phyloP scores from a whole-genome alignment of 306 rosid species.

The Vigna angularis region DNA sequence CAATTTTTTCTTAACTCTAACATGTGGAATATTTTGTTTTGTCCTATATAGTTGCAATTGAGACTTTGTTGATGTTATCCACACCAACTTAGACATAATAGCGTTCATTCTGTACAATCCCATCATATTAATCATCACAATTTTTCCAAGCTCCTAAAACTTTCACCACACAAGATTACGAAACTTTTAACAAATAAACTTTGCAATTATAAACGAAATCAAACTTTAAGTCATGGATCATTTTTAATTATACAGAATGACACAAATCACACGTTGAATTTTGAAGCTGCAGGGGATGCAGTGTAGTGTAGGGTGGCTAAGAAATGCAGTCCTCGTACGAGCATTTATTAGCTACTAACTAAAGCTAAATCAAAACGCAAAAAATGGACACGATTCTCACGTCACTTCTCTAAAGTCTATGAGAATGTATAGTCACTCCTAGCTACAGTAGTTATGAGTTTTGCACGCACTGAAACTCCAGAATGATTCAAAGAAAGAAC shows the following conservation, averaged over 20 bases:
- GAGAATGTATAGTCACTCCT: conserved; percentile 52
- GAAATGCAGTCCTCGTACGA: conserved; percentile 41
- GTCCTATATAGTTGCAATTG: background rate
- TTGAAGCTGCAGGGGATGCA: background rate
- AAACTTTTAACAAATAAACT: background rate
- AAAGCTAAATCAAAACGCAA: conserved; percentile 36
- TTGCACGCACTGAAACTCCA: conserved; percentile 29
- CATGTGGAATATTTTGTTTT: background rate
- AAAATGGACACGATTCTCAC: conserved; percentile 43
- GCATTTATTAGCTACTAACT: conserved; percentile 28
- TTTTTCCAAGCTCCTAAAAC: background rate
- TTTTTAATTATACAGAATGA: background rate
- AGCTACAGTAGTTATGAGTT: conserved; percentile 31
- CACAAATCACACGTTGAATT: background rate
- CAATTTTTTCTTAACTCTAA: background rate
- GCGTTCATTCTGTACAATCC: background rate
- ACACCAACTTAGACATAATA: conserved; percentile 4
- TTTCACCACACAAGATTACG: background rate
- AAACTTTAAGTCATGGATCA: background rate
- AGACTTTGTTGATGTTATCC: background rate
- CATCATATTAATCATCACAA: background rate
- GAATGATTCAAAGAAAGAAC: background rate
- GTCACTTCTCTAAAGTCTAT: conserved; percentile 50
- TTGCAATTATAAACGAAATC: background rate
- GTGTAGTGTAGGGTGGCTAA: background rate